Conservation (phyloP, 192 early-diverging fungal species). For the Obelidium mucronatum region DNA sequence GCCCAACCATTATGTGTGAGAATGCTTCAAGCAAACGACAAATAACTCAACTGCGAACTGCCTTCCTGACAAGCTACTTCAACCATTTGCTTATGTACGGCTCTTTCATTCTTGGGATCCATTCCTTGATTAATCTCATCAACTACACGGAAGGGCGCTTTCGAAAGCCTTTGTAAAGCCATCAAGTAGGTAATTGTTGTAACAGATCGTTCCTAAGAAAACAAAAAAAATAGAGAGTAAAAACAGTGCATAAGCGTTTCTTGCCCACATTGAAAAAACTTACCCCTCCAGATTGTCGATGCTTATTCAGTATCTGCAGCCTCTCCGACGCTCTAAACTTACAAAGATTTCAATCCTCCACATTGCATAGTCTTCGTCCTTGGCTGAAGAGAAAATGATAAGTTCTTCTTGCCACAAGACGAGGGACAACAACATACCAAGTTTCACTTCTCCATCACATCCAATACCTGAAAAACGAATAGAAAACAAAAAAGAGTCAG, state of each 20-base stretch:
- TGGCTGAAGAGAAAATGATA: slow-evolving; percentile 13
- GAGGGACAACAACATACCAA: slow-evolving; percentile 53
- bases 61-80: slow-evolving; percentile 73
- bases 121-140: slow-evolving; percentile 99
- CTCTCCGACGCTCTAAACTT: slow-evolving; percentile 89
- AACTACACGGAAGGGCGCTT: slow-evolving; percentile 95
- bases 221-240: no score
- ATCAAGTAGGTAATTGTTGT: slow-evolving; percentile 96
- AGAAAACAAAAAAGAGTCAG: not conserved
- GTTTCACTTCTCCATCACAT: slow-evolving; percentile 76
- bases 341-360: slow-evolving; percentile 97
- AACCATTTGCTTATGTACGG: slow-evolving; percentile 94
- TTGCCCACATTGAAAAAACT: slow-evolving; percentile 19
- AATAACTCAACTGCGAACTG: slow-evolving; percentile 70
- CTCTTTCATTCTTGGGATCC: slow-evolving; percentile 95
- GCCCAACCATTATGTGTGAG: slow-evolving; percentile 16
- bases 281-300: slow-evolving; percentile 94
- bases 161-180: slow-evolving; percentile 87
- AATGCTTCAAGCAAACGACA: slow-evolving; percentile 27
- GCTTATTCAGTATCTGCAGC: slow-evolving; percentile 82
- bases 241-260: not conserved
- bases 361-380: slow-evolving; percentile 81
- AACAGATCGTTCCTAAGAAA: slow-evolving; percentile 84
- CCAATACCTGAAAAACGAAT: slow-evolving; percentile 64
- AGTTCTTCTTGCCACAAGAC: not conserved